Base-by-base conservation (phyloP, 345 rosid species). In the Citrus unshiu region DNA sequence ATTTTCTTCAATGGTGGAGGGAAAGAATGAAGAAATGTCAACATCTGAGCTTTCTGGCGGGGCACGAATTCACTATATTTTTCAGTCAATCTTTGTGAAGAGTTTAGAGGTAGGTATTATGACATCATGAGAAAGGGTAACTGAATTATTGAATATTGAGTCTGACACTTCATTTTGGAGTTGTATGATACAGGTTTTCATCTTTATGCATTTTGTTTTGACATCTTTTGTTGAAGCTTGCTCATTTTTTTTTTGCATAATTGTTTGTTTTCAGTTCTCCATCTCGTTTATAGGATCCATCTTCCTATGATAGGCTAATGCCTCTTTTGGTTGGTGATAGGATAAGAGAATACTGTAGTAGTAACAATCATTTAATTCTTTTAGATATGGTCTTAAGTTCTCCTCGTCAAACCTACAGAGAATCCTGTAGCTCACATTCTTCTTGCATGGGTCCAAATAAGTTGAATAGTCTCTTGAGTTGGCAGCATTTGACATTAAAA, bases 31-130 rank as follows among this genome's bases (percentile, higher is more conserved):
- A 83, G 96, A 89, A 87, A 92, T 95, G 98, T 93, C 97, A 58
- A 95, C 98, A 70, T 75, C 91, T 65, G 97, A 93, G 90, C 91
- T 95, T 40, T 87, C 97, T 21, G 98, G 99, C 65, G 99, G 98
- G 84, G 98, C 99, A 81, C 87, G 98, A 59, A 92, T 95, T 72
- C 97, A 89, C 77, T 95, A 92, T 80, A 90, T 95, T 75, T 93
- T 95, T 82, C 99, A 95, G 76, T 89, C 92, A 65, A 91, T 95
- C 59, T 95, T 92, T 83, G 98, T 95, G 69, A 91, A 92, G 85
- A 89, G 95, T 75, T 86, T 95, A 82, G 97, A 95, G 99, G 98
- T 95, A 56, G 73, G 90, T 29, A 60, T 69, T 43, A 22, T 30
- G 56, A 7, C 70, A 40, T 64, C 75, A 32, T 61, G 24, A 72